A percentile compares a stretch with the other conserved stretches of the same genome.
These are phyloP conservation scores for Ganoderma sp. DNA, from an alignment of 1,284 basidiomycete genomes.

Conservation along the genomic window DNA sequence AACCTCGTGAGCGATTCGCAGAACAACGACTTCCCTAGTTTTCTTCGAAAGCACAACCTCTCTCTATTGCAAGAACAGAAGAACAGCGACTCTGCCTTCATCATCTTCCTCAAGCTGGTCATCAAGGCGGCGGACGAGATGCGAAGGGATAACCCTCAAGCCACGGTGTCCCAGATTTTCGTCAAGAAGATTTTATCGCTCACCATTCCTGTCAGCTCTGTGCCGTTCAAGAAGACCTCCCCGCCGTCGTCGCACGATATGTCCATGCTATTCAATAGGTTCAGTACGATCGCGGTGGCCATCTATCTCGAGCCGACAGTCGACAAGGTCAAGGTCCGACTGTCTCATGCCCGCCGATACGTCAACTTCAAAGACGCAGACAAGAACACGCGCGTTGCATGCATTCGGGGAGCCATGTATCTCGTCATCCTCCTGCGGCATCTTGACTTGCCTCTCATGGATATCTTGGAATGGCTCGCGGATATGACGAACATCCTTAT, in stretches of 20 bases:
- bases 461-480: constrained; percentile 70
- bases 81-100: constrained; percentile 75
- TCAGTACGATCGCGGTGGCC: constrained; percentile 79
- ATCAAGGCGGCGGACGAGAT: constrained; percentile 56
- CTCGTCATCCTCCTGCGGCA: constrained; percentile 73
- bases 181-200: constrained; percentile 80
- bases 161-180: constrained; percentile 45
- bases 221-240: constrained; percentile 64
- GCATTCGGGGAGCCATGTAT: constrained; percentile 82
- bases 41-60: constrained; percentile 71
- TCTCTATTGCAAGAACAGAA: constrained; percentile 58
- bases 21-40: constrained; percentile 75
- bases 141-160: constrained; percentile 31
- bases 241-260: constrained; percentile 65
- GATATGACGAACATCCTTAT: constrained; percentile 67
- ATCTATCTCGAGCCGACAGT: constrained; percentile 72
- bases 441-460: constrained; percentile 58
- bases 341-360: constrained; percentile 69
- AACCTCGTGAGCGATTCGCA: constrained; percentile 73
- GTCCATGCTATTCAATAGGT: constrained; percentile 88
- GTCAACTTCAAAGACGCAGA: constrained; percentile 76
- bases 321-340: constrained; percentile 55
- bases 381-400: constrained; percentile 70
- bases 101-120: constrained; percentile 82
- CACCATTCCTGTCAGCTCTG: constrained; percentile 75